phyloP scores from a whole-genome alignment of 148 eudicot species.

The Euryodendron excelsum region DNA sequence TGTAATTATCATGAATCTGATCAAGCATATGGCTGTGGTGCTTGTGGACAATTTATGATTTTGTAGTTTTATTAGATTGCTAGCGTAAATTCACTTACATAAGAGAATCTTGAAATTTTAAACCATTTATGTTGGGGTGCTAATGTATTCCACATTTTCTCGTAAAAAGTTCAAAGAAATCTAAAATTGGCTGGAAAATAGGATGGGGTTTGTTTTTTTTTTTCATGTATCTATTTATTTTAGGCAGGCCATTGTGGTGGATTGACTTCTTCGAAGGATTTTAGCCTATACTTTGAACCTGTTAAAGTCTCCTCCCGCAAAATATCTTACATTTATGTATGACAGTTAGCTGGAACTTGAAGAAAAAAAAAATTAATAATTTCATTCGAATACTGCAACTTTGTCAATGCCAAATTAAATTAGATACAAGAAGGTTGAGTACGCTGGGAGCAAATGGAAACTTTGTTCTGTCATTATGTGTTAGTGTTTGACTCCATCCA shows the following conservation, averaged over 20 bases:
- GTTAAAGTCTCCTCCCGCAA: not conserved
- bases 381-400: not conserved
- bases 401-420: no score
- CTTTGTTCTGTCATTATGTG: not conserved
- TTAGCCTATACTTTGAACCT: not conserved
- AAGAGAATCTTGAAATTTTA: no score
- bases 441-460: not conserved
- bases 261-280: not conserved
- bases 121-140: not conserved
- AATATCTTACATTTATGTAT: not conserved
- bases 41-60: not conserved
- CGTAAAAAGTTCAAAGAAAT: no score
- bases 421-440: not conserved
- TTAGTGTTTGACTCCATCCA: no score
- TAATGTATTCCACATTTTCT: no score
- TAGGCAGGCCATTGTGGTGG: not conserved
- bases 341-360: not conserved
- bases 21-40: not conserved
- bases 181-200: not conserved
- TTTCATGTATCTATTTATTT: no score
- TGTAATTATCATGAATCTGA: not conserved
- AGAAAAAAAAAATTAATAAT: no score
- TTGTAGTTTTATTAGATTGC: no score
- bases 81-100: not conserved
- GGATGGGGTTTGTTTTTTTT: not conserved